Evolutionary conservation across 352 stramenopile species (phyloP).

Genomic region (Phytophthora citrophthora): DNA sequence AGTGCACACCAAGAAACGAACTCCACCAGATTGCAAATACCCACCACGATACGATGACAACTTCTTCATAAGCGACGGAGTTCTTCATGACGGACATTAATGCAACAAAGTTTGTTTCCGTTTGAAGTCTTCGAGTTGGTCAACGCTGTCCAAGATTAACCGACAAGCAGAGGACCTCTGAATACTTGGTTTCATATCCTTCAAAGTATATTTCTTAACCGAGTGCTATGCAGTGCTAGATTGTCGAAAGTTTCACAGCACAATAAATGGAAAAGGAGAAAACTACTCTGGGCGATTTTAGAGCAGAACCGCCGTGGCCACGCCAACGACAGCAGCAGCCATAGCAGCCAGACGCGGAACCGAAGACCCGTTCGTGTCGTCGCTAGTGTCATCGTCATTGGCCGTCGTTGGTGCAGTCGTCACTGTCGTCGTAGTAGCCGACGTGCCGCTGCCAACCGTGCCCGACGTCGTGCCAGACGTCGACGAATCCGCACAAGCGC

Average conservation of each 20-base stretch:
- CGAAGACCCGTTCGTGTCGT: conserved; percentile 25
- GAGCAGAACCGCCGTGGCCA: conserved; percentile 10
- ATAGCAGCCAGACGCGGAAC: conserved; percentile 14
- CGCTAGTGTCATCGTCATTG: conserved; percentile 26
- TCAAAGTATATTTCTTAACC: too few relatives aligned
- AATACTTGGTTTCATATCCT: background rate
- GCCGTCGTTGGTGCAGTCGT: conserved; percentile 21
- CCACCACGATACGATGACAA: background rate
- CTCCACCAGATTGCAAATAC: background rate
- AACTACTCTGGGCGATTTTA: conserved; percentile 13
- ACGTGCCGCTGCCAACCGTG: conserved; percentile 9
- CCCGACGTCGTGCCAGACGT: conserved; percentile 13
- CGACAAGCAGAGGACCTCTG: too few relatives aligned
- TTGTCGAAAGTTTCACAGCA: background rate
- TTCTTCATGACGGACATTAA: too few relatives aligned
- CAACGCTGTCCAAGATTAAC: too few relatives aligned
- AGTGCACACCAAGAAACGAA: background rate
- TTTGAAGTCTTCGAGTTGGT: too few relatives aligned
- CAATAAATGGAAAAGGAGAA: conserved; percentile 7
- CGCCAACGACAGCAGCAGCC: conserved; percentile 11
- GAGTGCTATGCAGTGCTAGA: background rate
- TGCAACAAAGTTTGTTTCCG: too few relatives aligned
- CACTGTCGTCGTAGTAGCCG: conserved; percentile 7
- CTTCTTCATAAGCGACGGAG: too few relatives aligned
- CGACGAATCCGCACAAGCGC: conserved; percentile 16